These are phyloP conservation scores for Rhodotorula sp. DNA, from an alignment of 1,284 basidiomycete species.

Conservation along the genomic window DNA sequence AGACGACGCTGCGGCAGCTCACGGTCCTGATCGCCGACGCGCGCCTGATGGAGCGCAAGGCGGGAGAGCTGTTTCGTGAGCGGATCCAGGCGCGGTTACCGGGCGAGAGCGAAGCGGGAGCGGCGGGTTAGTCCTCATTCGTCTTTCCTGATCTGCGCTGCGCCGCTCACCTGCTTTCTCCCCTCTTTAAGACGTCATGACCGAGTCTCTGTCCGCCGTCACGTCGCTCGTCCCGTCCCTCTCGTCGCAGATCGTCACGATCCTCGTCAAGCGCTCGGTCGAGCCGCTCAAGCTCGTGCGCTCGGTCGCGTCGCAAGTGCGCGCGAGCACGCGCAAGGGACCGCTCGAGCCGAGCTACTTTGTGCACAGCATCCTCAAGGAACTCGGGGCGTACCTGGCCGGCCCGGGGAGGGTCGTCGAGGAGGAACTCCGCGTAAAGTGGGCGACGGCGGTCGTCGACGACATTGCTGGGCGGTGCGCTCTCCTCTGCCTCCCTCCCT, in stretches of 20 bases:
- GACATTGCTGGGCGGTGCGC: slow-evolving; percentile 67
- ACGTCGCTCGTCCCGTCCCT: slow-evolving; percentile 60
- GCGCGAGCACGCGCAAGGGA: slow-evolving; percentile 60
- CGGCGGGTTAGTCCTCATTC: slow-evolving; percentile 16
- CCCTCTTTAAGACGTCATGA: slow-evolving; percentile 52
- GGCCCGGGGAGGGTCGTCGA: slow-evolving; percentile 60
- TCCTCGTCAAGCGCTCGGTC: slow-evolving; percentile 74
- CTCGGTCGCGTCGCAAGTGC: slow-evolving; percentile 81
- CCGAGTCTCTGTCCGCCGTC: slow-evolving; percentile 58
- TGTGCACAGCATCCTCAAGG: slow-evolving; percentile 74
- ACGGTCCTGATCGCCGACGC: slow-evolving; percentile 68
- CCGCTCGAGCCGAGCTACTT: slow-evolving; percentile 75
- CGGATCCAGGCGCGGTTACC: slow-evolving; percentile 55
- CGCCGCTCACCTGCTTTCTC: neutral
- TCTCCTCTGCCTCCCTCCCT: neutral
- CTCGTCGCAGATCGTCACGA: slow-evolving; percentile 65
- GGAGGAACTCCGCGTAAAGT: slow-evolving; percentile 60
- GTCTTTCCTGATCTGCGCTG: neutral
- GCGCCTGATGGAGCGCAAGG: slow-evolving; percentile 58
- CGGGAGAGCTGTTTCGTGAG: slow-evolving; percentile 63
- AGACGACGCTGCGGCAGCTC: slow-evolving; percentile 63
- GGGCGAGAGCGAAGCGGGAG: slow-evolving; percentile 6
- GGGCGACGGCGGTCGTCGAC: slow-evolving; percentile 69
- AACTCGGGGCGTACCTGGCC: slow-evolving; percentile 72
- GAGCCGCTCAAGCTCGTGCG: slow-evolving; percentile 84